Evolutionary conservation across 1,139 yeast species (phyloP).

Genomic region (Kodamaea derodonti): DNA sequence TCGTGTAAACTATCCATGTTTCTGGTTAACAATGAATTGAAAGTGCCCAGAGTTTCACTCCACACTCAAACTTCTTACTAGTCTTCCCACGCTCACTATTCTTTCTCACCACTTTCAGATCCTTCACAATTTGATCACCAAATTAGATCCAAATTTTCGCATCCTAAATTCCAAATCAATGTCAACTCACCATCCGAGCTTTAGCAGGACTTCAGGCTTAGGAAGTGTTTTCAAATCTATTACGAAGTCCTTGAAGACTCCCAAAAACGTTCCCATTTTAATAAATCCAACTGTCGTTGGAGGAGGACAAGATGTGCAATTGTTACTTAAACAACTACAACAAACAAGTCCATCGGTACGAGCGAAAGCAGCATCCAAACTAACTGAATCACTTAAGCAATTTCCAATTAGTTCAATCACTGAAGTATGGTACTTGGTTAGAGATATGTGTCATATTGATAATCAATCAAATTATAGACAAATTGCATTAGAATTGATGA

Average conservation of each 20-base stretch:
- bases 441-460: constrained; percentile 47
- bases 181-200: constrained; percentile 36
- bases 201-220: constrained; percentile 33
- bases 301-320: constrained; percentile 51
- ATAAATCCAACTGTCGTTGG: constrained; percentile 63
- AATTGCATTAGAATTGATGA: constrained; percentile 51
- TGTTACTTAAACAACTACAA: constrained; percentile 36
- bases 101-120: no score
- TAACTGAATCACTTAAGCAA: constrained; percentile 49
- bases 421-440: constrained; percentile 72
- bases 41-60: no score
- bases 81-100: no score
- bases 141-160: no score
- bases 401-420: constrained; percentile 59
- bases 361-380: constrained; percentile 48
- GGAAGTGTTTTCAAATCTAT: constrained; percentile 53
- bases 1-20: no score
- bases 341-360: constrained; percentile 40
- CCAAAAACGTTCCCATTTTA: constrained; percentile 36
- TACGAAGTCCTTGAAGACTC: constrained; percentile 47
- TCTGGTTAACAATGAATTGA: no score
- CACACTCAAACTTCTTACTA: no score
- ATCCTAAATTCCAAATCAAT: no score
- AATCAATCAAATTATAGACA: constrained; percentile 42
- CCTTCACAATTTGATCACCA: no score